A percentile compares a stretch with the other conserved stretches of the same genome.
Evolutionary conservation across 2,329 filamentous ascomycete species (phyloP).

Genomic region (Nigrospora oryzae): DNA sequence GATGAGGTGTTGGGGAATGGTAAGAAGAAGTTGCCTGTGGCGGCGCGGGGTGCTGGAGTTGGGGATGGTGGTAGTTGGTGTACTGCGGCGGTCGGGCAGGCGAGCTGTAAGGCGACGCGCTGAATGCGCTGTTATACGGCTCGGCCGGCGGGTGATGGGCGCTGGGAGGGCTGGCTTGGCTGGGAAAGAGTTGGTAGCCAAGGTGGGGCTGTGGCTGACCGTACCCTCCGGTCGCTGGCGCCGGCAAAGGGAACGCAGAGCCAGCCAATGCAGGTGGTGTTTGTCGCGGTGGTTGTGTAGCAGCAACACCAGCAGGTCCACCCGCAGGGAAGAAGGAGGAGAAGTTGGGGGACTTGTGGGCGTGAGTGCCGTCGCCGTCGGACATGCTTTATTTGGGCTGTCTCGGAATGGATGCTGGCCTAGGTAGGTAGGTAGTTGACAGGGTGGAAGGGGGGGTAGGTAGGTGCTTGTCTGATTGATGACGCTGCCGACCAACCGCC

Average conservation of each 20-base stretch:
- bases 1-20: background rate
- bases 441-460: too few species aligned
- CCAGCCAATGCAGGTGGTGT: background rate
- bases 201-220: slow-evolving; percentile 21
- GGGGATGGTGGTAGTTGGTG: slow-evolving; percentile 13
- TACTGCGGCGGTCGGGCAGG: slow-evolving; percentile 7
- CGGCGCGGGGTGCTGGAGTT: slow-evolving; percentile 8
- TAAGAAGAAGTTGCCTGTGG: background rate
- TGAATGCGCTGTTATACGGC: slow-evolving; percentile 9
- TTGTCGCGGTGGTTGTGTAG: background rate
- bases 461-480: too few species aligned
- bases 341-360: slow-evolving; percentile 51
- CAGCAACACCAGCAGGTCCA: background rate
- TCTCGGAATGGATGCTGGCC: too few species aligned
- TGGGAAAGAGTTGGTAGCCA: slow-evolving; percentile 8
- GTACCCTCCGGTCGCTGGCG: slow-evolving; percentile 5
- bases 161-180: too few species aligned
- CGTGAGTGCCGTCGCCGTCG: slow-evolving; percentile 40
- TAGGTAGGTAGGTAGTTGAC: too few species aligned
- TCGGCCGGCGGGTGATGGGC: background rate
- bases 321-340: slow-evolving; percentile 40
- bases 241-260: too few species aligned
- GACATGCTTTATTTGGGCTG: slow-evolving; percentile 24
- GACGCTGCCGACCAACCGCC: too few species aligned
- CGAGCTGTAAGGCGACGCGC: slow-evolving; percentile 4